Base-by-base conservation (phyloP, 352 stramenopile species). In the Globisporangium solare region DNA sequence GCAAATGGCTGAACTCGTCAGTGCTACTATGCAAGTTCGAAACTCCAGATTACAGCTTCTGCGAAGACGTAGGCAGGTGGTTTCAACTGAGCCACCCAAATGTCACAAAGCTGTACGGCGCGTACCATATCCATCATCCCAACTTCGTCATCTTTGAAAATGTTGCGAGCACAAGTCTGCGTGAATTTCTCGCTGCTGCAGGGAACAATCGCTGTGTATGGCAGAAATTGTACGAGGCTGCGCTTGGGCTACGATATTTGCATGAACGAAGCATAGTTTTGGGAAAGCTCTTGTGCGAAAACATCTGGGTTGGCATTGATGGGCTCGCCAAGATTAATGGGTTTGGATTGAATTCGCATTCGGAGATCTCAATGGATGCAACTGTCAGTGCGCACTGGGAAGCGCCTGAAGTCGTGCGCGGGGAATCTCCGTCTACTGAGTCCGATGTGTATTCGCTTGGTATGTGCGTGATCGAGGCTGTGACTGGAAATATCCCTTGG, bases 41-140 rank as follows among this genome's bases (percentile, higher is more conserved):
- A 18, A 18, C 17, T 3, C 11, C 37, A 18, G 24, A 50, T 7
- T 7, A 10, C 27, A 17, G 47, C 7, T 57, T 57, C 40, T 41
- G 21, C 8, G 40, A 39, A 6, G 51, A 57, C 15, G 40, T 39
- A 13, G 24, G 27, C 11, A 57, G 24, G 24, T 57, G 51, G 51
- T 57, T 78, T 93, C 47, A 86, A 71, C 31, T 71, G n/a, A 61
- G 56, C 2, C 60, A 71, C 37, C 64, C 64, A 10, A 52, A 71
- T 20, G 46, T 68, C 24, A 18, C 45, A 2, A 51, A 48, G 13
- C 46, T 71, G 7, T 66, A 60, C 15, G 64, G 64, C 17, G 59
- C 54, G 5, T 70, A 51, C 31, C 54, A 67, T 22, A 45, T 70
- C 10, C 56, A 45, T 0, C 18, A 24, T 5, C 45, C 24, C 11